These are phyloP conservation scores for Flueggea neowawraea DNA, from an alignment of 441 rosid species.

Conservation along the genomic window DNA sequence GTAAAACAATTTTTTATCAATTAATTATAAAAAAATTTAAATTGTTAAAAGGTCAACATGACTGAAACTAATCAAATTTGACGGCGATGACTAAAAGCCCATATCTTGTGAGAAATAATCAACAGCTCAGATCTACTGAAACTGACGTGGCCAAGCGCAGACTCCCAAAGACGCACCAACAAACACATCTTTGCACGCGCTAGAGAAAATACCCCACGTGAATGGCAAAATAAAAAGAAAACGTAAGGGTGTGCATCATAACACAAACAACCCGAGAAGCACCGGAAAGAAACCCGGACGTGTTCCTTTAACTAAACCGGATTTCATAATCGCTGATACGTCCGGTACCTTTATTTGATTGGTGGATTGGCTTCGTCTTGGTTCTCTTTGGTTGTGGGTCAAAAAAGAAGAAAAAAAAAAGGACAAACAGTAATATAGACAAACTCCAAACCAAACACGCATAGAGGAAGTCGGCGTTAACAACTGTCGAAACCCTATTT, in stretches of 20 bases:
- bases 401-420: constrained; percentile 16
- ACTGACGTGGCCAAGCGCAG: no score
- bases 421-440: not conserved
- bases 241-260: constrained; percentile 28
- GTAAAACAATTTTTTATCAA: no score
- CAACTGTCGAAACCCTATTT: constrained; percentile 38
- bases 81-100: no score
- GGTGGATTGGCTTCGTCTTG: constrained; percentile 9
- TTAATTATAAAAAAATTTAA: no score
- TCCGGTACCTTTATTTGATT: constrained; percentile 54
- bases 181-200: no score
- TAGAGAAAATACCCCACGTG: not conserved
- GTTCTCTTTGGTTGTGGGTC: constrained; percentile 20
- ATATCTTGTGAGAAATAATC: no score
- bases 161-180: no score
- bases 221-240: not conserved
- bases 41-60: no score
- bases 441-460: no score
- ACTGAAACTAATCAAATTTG: no score
- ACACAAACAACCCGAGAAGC: constrained; percentile 20
- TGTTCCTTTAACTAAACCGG: constrained; percentile 37
- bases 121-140: no score
- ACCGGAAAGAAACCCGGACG: constrained; percentile 76
- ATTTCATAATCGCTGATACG: constrained; percentile 73
- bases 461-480: constrained; percentile 28